Conservation (phyloP, 345 rosid species). For the Hibiscus mutabilis region DNA sequence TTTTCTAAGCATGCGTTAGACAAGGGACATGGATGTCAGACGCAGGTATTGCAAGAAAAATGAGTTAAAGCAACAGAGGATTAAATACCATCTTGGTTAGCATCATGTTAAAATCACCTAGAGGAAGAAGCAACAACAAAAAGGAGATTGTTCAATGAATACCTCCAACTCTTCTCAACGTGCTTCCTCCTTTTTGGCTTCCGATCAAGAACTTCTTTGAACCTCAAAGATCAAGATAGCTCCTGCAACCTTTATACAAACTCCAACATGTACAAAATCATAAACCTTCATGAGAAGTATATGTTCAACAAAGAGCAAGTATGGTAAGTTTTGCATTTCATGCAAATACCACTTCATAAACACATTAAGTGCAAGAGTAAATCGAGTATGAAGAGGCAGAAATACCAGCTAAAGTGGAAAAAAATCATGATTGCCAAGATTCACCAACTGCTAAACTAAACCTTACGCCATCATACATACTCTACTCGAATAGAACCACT, state of each 20-base stretch:
- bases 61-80: not conserved
- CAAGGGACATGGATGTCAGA: not conserved
- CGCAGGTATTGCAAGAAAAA: not conserved
- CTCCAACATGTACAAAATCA: slow-evolving; percentile 12
- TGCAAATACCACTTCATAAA: not conserved
- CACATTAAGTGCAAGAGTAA: slow-evolving; percentile 6
- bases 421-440: not conserved
- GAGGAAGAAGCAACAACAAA: not conserved
- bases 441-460: not conserved
- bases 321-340: slow-evolving; percentile 4
- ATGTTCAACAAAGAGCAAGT: not conserved
- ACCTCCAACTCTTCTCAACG: slow-evolving; percentile 77
- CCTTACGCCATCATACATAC: too few species aligned
- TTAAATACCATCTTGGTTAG: not conserved
- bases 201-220: slow-evolving; percentile 86
- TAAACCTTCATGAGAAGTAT: not conserved
- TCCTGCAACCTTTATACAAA: slow-evolving; percentile 65
- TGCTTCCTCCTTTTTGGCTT: slow-evolving; percentile 51
- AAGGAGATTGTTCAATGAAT: slow-evolving; percentile 9
- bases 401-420: not conserved
- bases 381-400: not conserved
- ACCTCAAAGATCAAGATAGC: slow-evolving; percentile 75
- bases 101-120: not conserved
- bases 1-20: not conserved
- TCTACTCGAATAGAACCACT: not conserved